Base-by-base conservation (phyloP, 352 stramenopile genomes). In the Peronosclerospora sorghi region DNA sequence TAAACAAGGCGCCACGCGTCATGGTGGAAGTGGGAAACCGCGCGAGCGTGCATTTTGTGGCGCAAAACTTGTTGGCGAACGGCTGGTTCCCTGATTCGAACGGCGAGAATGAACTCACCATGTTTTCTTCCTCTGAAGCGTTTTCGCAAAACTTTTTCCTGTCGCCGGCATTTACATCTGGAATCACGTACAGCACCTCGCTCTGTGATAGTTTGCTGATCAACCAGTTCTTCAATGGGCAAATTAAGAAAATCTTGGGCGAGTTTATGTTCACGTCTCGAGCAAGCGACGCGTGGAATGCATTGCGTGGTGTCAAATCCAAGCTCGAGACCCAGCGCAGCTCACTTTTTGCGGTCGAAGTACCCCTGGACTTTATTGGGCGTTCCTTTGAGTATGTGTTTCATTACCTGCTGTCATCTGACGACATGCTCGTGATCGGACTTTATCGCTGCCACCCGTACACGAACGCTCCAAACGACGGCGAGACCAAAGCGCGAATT, bases 161-260 rank as follows among this genome's bases (percentile, higher is more conserved):
- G 17, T 89, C 76, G 1, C 74, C 76, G 5, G 73, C 74, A 17
- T 92, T 92, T 40, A 74, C 79, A 0, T 86, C 74, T n/a, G 79
- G 79, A 2, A 55, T 92, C 30, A 78, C 79, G 20, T 92, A 88
- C 64, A 89, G 76, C 61, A 83, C 73, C 9, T 89, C 76, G 13
- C 60, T 92, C 20, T 92, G 79, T 28, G 79, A 92, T 53, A 89
- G 73, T 35, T 36, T 92, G 7, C 78, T 92, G 18, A 87, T 92
- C 62, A 92, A 92, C 51, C 76, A 89, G 63, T 92, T 83, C 49
- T 92, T 89, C 56, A 92, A 89, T 49, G 59, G 63, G 28, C 82
- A 80, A 40, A 86, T 92, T 61, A 92, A 87, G 52, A 85, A 74
- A 21, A 92, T 92, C 45, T 45, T 92, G 41, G 68, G 75, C 14